Conservation (phyloP, 495 filamentous ascomycete species). For the Xylaria telfairii region DNA sequence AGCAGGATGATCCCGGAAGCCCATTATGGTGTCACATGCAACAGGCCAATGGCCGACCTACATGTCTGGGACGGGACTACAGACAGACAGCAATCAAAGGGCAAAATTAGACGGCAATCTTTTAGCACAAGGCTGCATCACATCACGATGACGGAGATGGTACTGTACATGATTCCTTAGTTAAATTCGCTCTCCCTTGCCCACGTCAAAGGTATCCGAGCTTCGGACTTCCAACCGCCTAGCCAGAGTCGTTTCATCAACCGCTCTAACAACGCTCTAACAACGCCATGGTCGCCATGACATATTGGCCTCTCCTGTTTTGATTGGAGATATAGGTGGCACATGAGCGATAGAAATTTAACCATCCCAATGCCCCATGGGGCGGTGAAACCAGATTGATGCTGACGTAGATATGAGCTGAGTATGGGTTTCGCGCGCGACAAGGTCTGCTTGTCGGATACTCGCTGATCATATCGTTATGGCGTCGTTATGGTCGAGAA, state of each 20-base stretch:
- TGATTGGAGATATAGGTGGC: constrained; percentile 13
- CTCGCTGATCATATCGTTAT: not conserved
- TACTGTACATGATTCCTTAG: not conserved
- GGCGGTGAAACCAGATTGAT: not conserved
- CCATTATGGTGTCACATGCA: not conserved
- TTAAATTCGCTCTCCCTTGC: not conserved
- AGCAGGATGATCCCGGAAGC: not conserved
- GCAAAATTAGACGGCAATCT: not conserved
- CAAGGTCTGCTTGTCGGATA: not conserved
- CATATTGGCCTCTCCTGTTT: not conserved
- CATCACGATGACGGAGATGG: not conserved
- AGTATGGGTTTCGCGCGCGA: not conserved
- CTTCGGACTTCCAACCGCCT: not conserved
- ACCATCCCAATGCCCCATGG: not conserved
- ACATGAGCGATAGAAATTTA: constrained; percentile 7
- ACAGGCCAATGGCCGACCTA: not conserved
- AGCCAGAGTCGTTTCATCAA: not conserved
- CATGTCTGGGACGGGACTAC: not conserved
- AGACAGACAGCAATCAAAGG: not conserved
- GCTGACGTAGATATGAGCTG: constrained; percentile 14
- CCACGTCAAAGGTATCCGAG: not conserved
- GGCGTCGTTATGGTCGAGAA: constrained; percentile 1
- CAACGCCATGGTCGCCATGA: not conserved
- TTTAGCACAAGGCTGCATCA: constrained; percentile 1
- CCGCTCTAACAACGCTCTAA: not conserved